Base-by-base conservation (phyloP, 805 yeast species). In the Candida boidinii region DNA sequence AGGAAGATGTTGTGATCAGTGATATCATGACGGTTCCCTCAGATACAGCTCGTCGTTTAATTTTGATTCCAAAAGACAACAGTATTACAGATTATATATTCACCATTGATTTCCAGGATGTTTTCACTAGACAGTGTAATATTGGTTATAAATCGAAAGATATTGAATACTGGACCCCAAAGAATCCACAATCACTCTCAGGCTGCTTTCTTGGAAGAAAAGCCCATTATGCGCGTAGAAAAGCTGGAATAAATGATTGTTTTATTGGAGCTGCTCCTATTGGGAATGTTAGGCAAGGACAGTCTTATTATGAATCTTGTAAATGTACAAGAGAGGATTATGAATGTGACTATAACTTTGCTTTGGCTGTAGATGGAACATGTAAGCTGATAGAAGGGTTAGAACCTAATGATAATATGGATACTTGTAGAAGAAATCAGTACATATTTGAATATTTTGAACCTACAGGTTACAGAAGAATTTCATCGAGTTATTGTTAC, bases 281-380 rank as follows among this genome's bases (percentile, higher is more conserved):
- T 26, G 52, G 60, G 17, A n/a, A n/a, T n/a, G n/a, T n/a, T n/a
- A n/a, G n/a, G n/a, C 62, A 70, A 19, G 87, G 83, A 2, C 71
- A 65, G 48, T 68, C 66, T 42, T 62, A 70, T 10, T 52, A 70
- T 9, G 64, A 74, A 38, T 78, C 82, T 53, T 92, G 98, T 60
- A 53, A 79, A 1, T 92, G 98, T 61, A 68, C 92, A 0, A 71
- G 95, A 55, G 69, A 71, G 33, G 98, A 90, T 49, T 92, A 64
- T 51, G 98, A 92, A 56, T 92, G 98, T 68, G 98, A 92, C 54
- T 85, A 77, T 62, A 88, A 88, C 57, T 88, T 66, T 54, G 71
- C 58, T 36, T 68, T 79, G 38, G 77, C 76, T 31, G 22, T 38
- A 7, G 95, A 86, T 49, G 94, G 94, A 16, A 81, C 92, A 3